phyloP scores from a whole-genome alignment of 192 early-diverging fungal species.

The Dispira parvispora region DNA sequence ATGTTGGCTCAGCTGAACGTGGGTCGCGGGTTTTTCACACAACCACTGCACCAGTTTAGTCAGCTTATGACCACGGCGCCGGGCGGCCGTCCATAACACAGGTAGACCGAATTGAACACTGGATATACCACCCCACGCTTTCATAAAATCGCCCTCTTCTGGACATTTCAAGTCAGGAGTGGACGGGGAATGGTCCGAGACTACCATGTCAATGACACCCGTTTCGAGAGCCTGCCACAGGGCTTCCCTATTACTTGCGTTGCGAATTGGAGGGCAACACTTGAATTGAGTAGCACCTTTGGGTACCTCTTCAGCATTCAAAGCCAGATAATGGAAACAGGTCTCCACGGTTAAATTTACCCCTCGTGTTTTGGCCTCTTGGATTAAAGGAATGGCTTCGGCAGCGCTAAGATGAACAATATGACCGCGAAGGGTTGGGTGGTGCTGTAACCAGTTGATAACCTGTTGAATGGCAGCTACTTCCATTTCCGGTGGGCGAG shows the following conservation, averaged over 20 bases:
- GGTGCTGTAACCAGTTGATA: constrained; percentile 47
- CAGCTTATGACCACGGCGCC: constrained; percentile 38
- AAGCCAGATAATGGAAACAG: constrained; percentile 64
- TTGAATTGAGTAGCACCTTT: constrained; percentile 61
- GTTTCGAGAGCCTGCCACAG: constrained; percentile 61
- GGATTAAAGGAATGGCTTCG: constrained; percentile 52
- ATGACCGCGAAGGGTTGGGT: constrained; percentile 51
- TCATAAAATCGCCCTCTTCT: constrained; percentile 55
- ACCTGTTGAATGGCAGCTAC: constrained; percentile 56
- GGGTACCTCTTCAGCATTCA: constrained; percentile 48
- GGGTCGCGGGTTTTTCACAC: constrained; percentile 43
- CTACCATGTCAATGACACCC: constrained; percentile 65
- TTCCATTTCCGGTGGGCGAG: constrained; percentile 55
- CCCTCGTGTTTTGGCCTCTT: constrained; percentile 48
- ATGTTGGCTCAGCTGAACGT: constrained; percentile 34
- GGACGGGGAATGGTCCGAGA: constrained; percentile 72
- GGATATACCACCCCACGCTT: constrained; percentile 71
- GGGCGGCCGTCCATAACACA: constrained; percentile 60
- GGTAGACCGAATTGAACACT: constrained; percentile 65
- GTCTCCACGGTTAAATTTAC: constrained; percentile 63
- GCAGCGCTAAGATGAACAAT: constrained; percentile 73
- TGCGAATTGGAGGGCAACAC: constrained; percentile 71
- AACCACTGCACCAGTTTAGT: constrained; percentile 43
- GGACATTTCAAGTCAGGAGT: constrained; percentile 55
- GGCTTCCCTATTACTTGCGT: constrained; percentile 40